Percentiles rank a stretch among this genome's conserved stretches.
phyloP scores from a whole-genome alignment of 768 basidiomycete species.

The Pleurotus tuoliensis region DNA sequence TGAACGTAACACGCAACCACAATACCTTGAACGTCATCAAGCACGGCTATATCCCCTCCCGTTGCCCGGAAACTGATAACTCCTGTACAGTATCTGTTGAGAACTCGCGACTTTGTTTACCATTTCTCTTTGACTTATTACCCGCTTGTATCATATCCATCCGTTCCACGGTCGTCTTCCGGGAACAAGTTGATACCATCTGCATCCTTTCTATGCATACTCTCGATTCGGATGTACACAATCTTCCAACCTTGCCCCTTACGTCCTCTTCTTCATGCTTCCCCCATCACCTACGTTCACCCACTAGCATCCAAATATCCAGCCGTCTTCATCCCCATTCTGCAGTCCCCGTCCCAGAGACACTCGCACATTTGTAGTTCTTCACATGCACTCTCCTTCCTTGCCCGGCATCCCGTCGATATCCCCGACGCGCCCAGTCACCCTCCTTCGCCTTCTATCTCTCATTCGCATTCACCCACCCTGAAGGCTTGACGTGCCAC shows the following conservation, averaged over 20 bases:
- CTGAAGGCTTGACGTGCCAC: background rate
- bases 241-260: background rate
- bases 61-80: too few species aligned
- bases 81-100: background rate
- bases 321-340: background rate
- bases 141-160: constrained; percentile 4
- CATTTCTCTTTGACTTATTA: background rate
- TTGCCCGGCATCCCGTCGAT: background rate
- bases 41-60: background rate
- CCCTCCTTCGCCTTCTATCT: background rate
- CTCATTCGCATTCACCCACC: background rate
- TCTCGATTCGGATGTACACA: constrained; percentile 7
- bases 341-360: background rate
- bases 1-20: background rate
- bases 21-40: background rate
- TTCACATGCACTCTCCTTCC: constrained; percentile 3
- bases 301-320: background rate
- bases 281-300: background rate
- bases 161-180: background rate
- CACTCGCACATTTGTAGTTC: constrained; percentile 2
- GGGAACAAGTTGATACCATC: constrained; percentile 3
- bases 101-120: background rate
- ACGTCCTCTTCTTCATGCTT: background rate
- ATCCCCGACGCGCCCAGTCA: background rate
- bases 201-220: constrained; percentile 7